Conservation (phyloP, 257 asterid genomes). For the Primulina huaijiensis region DNA sequence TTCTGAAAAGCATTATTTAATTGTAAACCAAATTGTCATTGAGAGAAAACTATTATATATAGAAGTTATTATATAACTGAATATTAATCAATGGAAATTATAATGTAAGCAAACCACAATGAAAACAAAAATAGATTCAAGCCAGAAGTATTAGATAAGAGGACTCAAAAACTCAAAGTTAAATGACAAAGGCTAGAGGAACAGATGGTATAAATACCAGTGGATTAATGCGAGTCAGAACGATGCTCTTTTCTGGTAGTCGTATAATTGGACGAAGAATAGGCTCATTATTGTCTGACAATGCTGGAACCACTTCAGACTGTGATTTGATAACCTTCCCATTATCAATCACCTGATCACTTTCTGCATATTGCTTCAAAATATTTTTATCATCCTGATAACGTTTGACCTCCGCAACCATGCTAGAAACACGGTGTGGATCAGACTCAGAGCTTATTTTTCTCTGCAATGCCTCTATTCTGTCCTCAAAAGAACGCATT, state of each 20-base stretch:
- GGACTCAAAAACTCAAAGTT: conserved; percentile 7
- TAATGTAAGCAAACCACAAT: neutral
- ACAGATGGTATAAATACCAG: conserved; percentile 41
- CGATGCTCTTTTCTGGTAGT: conserved; percentile 77
- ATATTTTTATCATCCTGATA: conserved; percentile 83
- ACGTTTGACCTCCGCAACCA: conserved; percentile 81
- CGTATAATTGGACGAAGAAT: conserved; percentile 88
- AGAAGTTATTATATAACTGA: too few relatives aligned
- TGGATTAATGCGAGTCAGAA: conserved; percentile 94
- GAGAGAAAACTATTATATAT: too few relatives aligned
- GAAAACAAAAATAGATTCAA: neutral
- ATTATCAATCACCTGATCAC: conserved; percentile 80
- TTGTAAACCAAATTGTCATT: neutral
- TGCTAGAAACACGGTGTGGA: conserved; percentile 75
- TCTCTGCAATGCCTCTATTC: conserved; percentile 79
- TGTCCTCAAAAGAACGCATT: conserved; percentile 94
- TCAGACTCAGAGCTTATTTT: conserved; percentile 70
- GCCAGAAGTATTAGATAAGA: conserved; percentile 5
- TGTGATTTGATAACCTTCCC: conserved; percentile 81
- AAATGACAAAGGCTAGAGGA: conserved; percentile 6
- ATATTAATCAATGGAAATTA: neutral
- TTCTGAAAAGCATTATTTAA: neutral
- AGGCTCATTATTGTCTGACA: conserved; percentile 77
- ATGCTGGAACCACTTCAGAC: conserved; percentile 81
- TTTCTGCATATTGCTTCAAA: conserved; percentile 94